These are phyloP conservation scores for Phellopilus nigrolimitatus DNA, from an alignment of 1,284 basidiomycete genomes.

Conservation along the genomic window DNA sequence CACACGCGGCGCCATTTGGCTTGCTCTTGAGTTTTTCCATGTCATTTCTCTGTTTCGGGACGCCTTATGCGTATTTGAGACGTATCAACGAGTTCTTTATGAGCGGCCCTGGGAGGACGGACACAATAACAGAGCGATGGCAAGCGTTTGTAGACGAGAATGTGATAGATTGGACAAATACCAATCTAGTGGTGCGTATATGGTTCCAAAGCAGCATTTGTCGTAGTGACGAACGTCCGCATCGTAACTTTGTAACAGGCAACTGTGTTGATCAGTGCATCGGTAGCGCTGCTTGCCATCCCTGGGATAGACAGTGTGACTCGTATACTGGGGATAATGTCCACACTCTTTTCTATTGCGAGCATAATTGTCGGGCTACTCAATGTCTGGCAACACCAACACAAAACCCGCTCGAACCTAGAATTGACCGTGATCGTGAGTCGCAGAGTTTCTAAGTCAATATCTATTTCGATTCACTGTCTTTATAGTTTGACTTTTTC, in stretches of 20 bases:
- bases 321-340: constrained; percentile 39
- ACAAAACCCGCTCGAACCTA: constrained; percentile 34
- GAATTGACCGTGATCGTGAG: constrained; percentile 15
- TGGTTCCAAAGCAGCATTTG: background rate
- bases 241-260: constrained; percentile 32
- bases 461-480: background rate
- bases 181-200: constrained; percentile 10
- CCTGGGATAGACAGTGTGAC: constrained; percentile 37
- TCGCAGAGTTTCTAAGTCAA: background rate
- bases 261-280: constrained; percentile 55
- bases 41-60: constrained; percentile 45
- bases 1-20: constrained; percentile 26
- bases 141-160: constrained; percentile 41
- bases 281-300: constrained; percentile 44
- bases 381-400: constrained; percentile 52
- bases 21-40: constrained; percentile 35
- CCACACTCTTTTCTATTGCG: constrained; percentile 45
- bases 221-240: background rate
- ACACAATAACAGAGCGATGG: constrained; percentile 38
- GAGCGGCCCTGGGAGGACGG: constrained; percentile 33
- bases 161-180: constrained; percentile 31
- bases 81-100: constrained; percentile 36
- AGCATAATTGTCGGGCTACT: constrained; percentile 53
- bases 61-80: constrained; percentile 45
- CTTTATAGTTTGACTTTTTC: constrained; percentile 20